These are phyloP conservation scores for Leccinum imitatum DNA, from an alignment of 768 basidiomycete species.

Conservation along the genomic window DNA sequence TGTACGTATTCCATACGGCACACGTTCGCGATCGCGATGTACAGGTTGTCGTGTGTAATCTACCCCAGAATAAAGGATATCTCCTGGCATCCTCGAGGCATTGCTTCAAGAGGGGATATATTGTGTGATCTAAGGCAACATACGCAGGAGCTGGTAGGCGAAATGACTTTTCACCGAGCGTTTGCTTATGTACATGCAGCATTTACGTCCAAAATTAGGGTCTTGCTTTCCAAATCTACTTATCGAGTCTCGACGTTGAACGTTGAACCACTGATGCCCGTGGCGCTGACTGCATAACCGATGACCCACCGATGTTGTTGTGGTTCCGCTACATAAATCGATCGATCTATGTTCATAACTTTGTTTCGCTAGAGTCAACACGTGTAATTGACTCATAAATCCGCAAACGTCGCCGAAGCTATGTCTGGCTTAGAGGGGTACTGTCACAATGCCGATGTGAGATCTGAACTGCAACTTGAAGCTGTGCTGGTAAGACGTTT, in stretches of 20 bases:
- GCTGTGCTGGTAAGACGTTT: background rate
- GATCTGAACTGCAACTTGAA: background rate
- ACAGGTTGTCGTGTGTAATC: background rate
- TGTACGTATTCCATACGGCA: background rate
- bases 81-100: background rate
- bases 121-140: background rate
- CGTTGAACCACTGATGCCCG: background rate
- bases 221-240: background rate
- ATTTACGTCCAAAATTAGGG: background rate
- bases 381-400: background rate
- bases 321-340: background rate
- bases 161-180: background rate
- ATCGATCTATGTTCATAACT: background rate
- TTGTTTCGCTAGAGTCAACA: background rate
- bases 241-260: background rate
- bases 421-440: background rate
- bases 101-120: background rate
- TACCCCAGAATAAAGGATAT: background rate
- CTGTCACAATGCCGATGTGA: background rate
- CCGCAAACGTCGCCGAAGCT: background rate
- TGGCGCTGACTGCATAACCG: background rate
- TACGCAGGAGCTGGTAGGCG: background rate
- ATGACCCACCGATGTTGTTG: background rate
- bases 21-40: background rate
- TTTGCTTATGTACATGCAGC: background rate